These are phyloP conservation scores for Tanacetum coccineum DNA, from an alignment of 129 eudicot species.

Conservation along the genomic window DNA sequence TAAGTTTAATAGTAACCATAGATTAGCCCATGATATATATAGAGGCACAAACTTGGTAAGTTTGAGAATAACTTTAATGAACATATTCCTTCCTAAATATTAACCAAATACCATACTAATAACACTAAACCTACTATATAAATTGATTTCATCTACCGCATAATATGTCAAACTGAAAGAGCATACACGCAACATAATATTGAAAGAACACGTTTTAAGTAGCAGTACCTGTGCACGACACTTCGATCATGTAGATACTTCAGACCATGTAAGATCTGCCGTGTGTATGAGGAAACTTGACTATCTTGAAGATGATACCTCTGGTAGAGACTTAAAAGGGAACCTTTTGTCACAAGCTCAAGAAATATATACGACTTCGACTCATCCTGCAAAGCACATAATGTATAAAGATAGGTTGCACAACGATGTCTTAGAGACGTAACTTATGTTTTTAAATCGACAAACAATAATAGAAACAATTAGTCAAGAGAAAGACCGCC, in stretches of 20 bases:
- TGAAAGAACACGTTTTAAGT: background rate
- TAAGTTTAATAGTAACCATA: background rate
- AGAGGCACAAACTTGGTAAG: background rate
- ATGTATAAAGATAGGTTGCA: background rate
- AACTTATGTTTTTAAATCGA: background rate
- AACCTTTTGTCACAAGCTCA: conserved; percentile 82
- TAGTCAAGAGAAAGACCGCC: conserved; percentile 6
- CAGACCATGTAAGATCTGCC: conserved; percentile 84
- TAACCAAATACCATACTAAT: conserved; percentile 3
- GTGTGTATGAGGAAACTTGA: conserved; percentile 70
- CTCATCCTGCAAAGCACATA: conserved; percentile 50
- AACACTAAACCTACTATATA: background rate
- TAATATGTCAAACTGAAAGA: background rate
- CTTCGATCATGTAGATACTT: conserved; percentile 75
- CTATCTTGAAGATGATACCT: conserved; percentile 71
- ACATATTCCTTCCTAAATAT: conserved; percentile 2
- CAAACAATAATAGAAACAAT: conserved; percentile 3
- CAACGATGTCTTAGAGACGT: background rate
- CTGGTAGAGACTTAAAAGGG: conserved; percentile 74
- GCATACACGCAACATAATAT: background rate
- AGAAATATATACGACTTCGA: conserved; percentile 81
- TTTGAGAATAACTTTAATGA: background rate
- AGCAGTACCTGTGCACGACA: conserved; percentile 83
- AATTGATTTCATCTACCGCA: conserved; percentile 2
- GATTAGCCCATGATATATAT: background rate